Evolutionary conservation across 2,329 filamentous ascomycete genomes (phyloP).

Genomic region (Aureobasidium zeae): DNA sequence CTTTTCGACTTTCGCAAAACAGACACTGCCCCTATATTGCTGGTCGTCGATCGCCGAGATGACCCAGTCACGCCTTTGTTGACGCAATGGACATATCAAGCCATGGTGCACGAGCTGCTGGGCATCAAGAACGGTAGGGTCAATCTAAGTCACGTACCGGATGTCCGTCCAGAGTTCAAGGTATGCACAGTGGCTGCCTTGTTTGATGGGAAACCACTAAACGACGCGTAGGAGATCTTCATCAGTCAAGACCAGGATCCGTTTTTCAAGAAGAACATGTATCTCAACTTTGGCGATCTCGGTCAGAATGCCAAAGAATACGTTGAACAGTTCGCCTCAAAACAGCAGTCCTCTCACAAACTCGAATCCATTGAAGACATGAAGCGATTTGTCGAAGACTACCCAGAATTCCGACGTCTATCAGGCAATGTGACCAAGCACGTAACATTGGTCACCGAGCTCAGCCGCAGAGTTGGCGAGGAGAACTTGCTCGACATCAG

Average conservation of each 20-base stretch:
- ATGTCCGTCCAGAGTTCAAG: conserved; percentile 75
- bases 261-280: conserved; percentile 99
- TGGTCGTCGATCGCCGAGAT: conserved; percentile 83
- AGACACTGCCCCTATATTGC: conserved; percentile 85
- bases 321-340: conserved; percentile 94
- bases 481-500: conserved; percentile 91
- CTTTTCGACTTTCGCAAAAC: conserved; percentile 92
- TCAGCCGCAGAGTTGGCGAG: conserved; percentile 76
- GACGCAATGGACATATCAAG: conserved; percentile 98
- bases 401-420: conserved; percentile 92
- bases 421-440: conserved; percentile 98
- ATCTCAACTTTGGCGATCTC: conserved; percentile 90
- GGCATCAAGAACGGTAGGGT: conserved; percentile 95
- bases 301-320: conserved; percentile 98
- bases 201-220: background rate
- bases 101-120: conserved; percentile 97
- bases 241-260: conserved; percentile 94
- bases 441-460: conserved; percentile 87
- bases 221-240: conserved; percentile 65
- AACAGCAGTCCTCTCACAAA: conserved; percentile 91
- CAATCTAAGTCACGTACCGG: conserved; percentile 72
- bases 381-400: conserved; percentile 99
- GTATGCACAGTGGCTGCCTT: conserved; percentile 18
- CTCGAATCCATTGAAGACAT: conserved; percentile 97
- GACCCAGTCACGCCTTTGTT: conserved; percentile 90